Evolutionary conservation across 305 asterid species (phyloP).

Genomic region (Solanum aculeatissimum): DNA sequence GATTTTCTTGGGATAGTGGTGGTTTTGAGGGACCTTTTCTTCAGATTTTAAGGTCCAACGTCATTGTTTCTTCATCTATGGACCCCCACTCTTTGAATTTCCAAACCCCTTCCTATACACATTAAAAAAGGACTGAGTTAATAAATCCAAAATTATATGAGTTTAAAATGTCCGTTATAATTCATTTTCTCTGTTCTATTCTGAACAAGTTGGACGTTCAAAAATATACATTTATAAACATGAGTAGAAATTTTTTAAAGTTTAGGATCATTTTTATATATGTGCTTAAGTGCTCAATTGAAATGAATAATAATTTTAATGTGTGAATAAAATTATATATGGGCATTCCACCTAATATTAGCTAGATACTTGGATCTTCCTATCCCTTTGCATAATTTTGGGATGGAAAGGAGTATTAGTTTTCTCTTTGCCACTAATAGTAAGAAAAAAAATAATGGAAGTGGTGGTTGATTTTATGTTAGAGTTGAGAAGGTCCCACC

Average conservation of each 20-base stretch:
- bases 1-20: conserved; percentile 14
- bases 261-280: background rate
- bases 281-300: background rate
- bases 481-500: conserved; percentile 28
- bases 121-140: too few species aligned
- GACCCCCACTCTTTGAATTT: background rate
- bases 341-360: background rate
- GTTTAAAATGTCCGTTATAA: too few species aligned
- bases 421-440: background rate
- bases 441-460: background rate
- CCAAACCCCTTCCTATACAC: background rate
- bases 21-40: conserved; percentile 44
- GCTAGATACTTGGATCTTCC: background rate
- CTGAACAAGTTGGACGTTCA: background rate
- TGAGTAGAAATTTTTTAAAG: too few species aligned
- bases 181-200: too few species aligned
- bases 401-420: background rate
- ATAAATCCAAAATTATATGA: too few species aligned
- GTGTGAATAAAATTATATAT: background rate
- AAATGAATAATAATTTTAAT: background rate
- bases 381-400: background rate
- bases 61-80: conserved; percentile 35
- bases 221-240: background rate
- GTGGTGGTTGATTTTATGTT: conserved; percentile 31
- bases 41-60: conserved; percentile 69